These are phyloP conservation scores for Mycena albidolilacea DNA, from an alignment of 768 basidiomycete genomes.

Conservation along the genomic window DNA sequence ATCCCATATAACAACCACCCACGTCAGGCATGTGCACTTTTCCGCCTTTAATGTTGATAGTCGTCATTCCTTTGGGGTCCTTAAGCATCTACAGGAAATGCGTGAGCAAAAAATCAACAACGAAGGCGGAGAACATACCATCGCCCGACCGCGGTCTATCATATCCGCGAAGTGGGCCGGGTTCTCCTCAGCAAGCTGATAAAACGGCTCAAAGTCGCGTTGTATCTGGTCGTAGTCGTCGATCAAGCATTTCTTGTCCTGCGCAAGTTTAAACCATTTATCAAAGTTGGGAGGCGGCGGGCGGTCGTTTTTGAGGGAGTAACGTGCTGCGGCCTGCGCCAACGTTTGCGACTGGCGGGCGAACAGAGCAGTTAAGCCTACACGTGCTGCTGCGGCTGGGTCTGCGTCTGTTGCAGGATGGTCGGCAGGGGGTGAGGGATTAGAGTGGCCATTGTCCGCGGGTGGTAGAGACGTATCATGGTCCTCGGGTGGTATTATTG, in stretches of 20 bases:
- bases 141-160: conserved; percentile 26
- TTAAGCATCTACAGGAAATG: conserved; percentile 21
- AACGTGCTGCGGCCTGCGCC: conserved; percentile 39
- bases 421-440: neutral
- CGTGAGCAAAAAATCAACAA: neutral
- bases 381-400: conserved; percentile 26
- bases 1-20: too few species aligned
- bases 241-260: conserved; percentile 37
- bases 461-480: neutral
- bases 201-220: conserved; percentile 40
- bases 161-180: conserved; percentile 35
- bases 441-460: neutral
- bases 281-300: conserved; percentile 37
- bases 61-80: conserved; percentile 38
- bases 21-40: conserved; percentile 30
- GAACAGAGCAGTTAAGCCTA: conserved; percentile 25
- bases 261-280: conserved; percentile 37
- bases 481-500: conserved; percentile 1
- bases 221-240: conserved; percentile 40
- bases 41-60: conserved; percentile 33
- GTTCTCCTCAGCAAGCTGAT: conserved; percentile 32
- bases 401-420: neutral
- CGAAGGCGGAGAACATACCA: conserved; percentile 17
- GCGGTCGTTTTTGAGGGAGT: conserved; percentile 37
- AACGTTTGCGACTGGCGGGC: conserved; percentile 35